phyloP scores from a whole-genome alignment of 805 yeast genomes.

The Nakazawaea wyomingensis region DNA sequence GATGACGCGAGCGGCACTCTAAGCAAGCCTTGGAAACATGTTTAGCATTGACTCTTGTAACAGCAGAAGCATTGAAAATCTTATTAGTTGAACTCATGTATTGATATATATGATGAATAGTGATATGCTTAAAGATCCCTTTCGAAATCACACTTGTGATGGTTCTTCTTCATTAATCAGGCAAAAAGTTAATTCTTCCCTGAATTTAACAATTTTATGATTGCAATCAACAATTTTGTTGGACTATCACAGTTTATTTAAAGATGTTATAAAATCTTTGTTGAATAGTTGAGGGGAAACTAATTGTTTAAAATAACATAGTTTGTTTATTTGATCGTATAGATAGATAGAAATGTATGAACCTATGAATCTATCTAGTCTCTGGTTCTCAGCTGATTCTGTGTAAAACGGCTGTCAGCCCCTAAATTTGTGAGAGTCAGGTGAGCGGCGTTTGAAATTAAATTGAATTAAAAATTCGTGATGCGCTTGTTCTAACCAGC shows the following conservation, averaged over 20 bases:
- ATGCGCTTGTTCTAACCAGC: too few relatives aligned
- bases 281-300: too few relatives aligned
- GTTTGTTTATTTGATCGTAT: not conserved
- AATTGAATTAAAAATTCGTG: not conserved
- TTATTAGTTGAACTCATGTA: not conserved
- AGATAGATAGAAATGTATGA: too few relatives aligned
- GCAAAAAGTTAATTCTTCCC: too few relatives aligned
- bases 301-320: not conserved
- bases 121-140: too few relatives aligned
- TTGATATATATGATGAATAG: too few relatives aligned
- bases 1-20: slow-evolving; percentile 45
- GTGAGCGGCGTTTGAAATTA: not conserved
- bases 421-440: not conserved
- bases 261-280: too few relatives aligned
- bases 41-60: slow-evolving; percentile 21
- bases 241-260: too few relatives aligned
- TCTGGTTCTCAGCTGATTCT: not conserved
- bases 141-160: too few relatives aligned
- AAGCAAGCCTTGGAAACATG: slow-evolving; percentile 46
- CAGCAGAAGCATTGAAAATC: not conserved
- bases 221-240: not conserved
- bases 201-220: too few relatives aligned
- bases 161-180: too few relatives aligned
- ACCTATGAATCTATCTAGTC: too few relatives aligned
- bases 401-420: not conserved